Conservation (phyloP, 140 eudicot genomes). For the Erigeron philadelphicus region DNA sequence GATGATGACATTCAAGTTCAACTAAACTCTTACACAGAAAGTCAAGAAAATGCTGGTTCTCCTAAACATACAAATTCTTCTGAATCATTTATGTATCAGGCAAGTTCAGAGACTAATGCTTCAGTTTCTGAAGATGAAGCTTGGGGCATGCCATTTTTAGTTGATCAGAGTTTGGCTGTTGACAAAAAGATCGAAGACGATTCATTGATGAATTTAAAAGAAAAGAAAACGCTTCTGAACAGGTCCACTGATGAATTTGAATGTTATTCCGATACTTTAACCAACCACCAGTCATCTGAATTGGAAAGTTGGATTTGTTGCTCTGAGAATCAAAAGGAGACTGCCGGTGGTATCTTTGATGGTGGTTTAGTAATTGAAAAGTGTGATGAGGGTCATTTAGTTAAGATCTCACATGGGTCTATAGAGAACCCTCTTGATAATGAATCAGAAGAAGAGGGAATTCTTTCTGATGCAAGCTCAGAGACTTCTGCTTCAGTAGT, state of each 20-base stretch:
- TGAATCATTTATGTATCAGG: conserved; percentile 2
- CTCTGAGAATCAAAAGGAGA: too few relatives aligned
- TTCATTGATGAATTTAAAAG: not conserved
- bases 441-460: not conserved
- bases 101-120: conserved; percentile 21
- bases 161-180: not conserved
- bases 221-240: not conserved
- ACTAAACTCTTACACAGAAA: conserved; percentile 7
- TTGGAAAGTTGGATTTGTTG: too few relatives aligned
- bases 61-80: not conserved
- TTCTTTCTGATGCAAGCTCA: not conserved
- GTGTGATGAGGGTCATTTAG: not conserved
- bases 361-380: not conserved
- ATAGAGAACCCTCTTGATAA: not conserved
- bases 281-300: too few relatives aligned
- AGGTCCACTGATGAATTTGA: conserved; percentile 22
- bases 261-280: not conserved
- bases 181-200: conserved; percentile 16
- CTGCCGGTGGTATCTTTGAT: too few relatives aligned
- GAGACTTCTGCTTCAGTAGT: not conserved
- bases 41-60: conserved; percentile 20
- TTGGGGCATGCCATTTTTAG: not conserved
- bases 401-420: not conserved
- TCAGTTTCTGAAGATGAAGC: conserved; percentile 27
- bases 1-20: conserved; percentile 7